phyloP scores from a whole-genome alignment of 1,284 basidiomycete genomes.

The Boletellus sp. region DNA sequence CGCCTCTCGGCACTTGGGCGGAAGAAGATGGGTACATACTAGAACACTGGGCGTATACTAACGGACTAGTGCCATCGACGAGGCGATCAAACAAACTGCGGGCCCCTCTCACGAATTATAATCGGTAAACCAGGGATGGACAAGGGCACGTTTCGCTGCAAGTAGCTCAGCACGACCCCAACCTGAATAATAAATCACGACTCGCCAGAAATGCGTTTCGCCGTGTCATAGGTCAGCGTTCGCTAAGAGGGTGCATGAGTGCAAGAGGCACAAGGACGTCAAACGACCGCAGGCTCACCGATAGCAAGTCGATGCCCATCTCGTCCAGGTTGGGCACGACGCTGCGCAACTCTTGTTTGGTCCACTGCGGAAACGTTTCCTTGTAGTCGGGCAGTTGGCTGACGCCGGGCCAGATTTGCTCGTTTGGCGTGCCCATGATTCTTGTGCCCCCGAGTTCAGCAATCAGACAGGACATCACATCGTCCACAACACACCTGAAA shows the following conservation, averaged over 20 bases:
- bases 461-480: neutral
- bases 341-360: slow-evolving; percentile 59
- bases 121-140: slow-evolving; percentile 78
- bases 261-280: slow-evolving; percentile 1
- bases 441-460: slow-evolving; percentile 40
- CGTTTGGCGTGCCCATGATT: slow-evolving; percentile 92
- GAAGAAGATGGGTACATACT: slow-evolving; percentile 17
- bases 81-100: neutral
- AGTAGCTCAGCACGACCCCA: slow-evolving; percentile 11
- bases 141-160: slow-evolving; percentile 80
- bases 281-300: slow-evolving; percentile 43
- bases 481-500: slow-evolving; percentile 68
- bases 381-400: slow-evolving; percentile 93
- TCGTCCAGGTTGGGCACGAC: slow-evolving; percentile 71
- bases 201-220: slow-evolving; percentile 88
- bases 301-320: slow-evolving; percentile 74
- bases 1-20: too few relatives aligned
- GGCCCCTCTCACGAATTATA: slow-evolving; percentile 35
- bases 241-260: slow-evolving; percentile 40
- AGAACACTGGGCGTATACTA: slow-evolving; percentile 25
- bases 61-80: neutral
- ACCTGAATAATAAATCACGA: slow-evolving; percentile 3
- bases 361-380: slow-evolving; percentile 95
- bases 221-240: slow-evolving; percentile 89
- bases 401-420: slow-evolving; percentile 91